Evolutionary conservation across 2,329 filamentous ascomycete species (phyloP).

Genomic region (Microascus cirrosus): DNA sequence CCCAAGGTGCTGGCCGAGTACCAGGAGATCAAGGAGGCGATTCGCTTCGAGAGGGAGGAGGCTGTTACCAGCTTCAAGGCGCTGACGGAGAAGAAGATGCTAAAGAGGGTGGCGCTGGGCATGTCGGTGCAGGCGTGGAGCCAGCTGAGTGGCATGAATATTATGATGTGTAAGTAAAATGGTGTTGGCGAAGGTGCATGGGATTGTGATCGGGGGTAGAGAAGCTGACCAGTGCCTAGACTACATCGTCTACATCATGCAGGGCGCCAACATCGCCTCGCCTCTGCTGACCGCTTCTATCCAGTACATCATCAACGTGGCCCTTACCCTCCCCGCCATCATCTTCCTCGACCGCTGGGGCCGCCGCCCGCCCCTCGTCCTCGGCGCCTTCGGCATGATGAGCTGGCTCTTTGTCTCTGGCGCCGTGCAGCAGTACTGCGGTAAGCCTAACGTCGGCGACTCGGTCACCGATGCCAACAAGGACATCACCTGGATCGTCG

Average conservation of each 20-base stretch:
- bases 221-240: conserved; percentile 14
- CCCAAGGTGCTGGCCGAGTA: conserved; percentile 53
- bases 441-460: conserved; percentile 30
- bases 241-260: conserved; percentile 51
- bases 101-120: conserved; percentile 45
- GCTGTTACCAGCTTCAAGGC: conserved; percentile 35
- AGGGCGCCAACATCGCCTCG: conserved; percentile 42
- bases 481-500: conserved; percentile 47
- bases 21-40: conserved; percentile 45
- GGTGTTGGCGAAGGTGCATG: neutral
- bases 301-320: conserved; percentile 54
- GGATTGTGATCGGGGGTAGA: neutral
- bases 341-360: conserved; percentile 48
- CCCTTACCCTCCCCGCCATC: conserved; percentile 47
- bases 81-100: conserved; percentile 36
- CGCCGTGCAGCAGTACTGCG: conserved; percentile 49
- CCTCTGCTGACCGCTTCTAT: conserved; percentile 49
- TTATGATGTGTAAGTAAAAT: conserved; percentile 38
- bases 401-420: conserved; percentile 51
- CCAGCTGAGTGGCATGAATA: conserved; percentile 49
- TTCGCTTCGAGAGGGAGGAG: conserved; percentile 42
- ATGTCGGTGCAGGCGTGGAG: conserved; percentile 50
- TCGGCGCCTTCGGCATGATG: conserved; percentile 47
- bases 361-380: conserved; percentile 42
- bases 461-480: conserved; percentile 25